phyloP scores from a whole-genome alignment of 192 early-diverging fungal species.

The Phlyctochytrium bullatum region DNA sequence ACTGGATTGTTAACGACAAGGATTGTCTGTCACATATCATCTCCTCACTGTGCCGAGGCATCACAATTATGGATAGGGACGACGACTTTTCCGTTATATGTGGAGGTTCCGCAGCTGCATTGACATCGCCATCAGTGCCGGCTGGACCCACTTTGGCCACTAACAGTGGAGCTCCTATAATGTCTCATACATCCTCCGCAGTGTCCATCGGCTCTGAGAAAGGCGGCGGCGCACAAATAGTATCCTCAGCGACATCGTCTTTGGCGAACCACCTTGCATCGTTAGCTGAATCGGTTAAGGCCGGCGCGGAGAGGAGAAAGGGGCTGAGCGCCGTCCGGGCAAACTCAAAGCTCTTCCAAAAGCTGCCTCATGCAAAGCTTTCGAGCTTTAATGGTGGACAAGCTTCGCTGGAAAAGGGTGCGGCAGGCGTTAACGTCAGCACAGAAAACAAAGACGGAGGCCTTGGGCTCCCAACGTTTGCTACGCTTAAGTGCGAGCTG shows the following conservation, averaged over 20 bases:
- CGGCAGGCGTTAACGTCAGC: conserved; percentile 24
- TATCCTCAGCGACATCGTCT: neutral
- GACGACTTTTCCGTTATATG: conserved; percentile 45
- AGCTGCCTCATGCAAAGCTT: too few species aligned
- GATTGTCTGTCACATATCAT: conserved; percentile 68
- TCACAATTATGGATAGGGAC: conserved; percentile 60
- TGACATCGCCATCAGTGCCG: conserved; percentile 15
- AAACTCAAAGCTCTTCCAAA: conserved; percentile 27
- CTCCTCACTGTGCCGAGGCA: conserved; percentile 65
- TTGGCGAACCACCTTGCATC: conserved; percentile 19
- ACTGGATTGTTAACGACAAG: conserved; percentile 75
- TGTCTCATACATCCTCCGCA: neutral
- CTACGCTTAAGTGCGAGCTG: conserved; percentile 45
- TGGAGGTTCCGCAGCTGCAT: neutral
- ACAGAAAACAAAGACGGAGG: conserved; percentile 44
- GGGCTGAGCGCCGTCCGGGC: conserved; percentile 1
- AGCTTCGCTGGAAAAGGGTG: neutral
- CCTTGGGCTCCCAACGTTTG: conserved; percentile 53
- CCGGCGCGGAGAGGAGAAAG: neutral
- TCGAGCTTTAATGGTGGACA: too few species aligned
- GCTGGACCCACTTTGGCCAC: conserved; percentile 13
- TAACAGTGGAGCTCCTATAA: conserved; percentile 3
- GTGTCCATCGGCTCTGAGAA: neutral
- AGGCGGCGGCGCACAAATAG: neutral
- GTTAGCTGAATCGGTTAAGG: conserved; percentile 12